Evolutionary conservation across 1,139 yeast genomes (phyloP).

Genomic region (Blastobotrys raffinosifermentans): DNA sequence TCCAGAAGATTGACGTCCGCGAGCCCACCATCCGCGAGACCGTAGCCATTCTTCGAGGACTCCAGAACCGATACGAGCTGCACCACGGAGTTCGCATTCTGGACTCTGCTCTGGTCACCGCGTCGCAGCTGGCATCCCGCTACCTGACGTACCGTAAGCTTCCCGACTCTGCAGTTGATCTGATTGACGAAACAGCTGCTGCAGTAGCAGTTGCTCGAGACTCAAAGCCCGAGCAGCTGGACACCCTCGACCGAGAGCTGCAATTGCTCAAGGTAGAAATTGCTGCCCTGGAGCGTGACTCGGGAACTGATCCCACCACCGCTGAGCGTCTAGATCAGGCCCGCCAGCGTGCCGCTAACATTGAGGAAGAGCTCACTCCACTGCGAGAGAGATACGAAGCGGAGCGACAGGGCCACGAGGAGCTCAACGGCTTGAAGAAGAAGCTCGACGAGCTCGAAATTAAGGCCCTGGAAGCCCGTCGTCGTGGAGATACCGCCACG

Average conservation of each 20-base stretch:
- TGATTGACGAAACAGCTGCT: slow-evolving; percentile 95
- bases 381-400: slow-evolving; percentile 77
- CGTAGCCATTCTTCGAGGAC: slow-evolving; percentile 91
- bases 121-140: slow-evolving; percentile 92
- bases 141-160: slow-evolving; percentile 91
- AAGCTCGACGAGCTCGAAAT: slow-evolving; percentile 86
- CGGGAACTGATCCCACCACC: slow-evolving; percentile 79
- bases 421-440: slow-evolving; percentile 80
- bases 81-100: slow-evolving; percentile 97
- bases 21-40: slow-evolving; percentile 93
- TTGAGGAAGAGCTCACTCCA: slow-evolving; percentile 83
- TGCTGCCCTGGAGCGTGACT: slow-evolving; percentile 94
- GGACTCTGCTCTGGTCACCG: slow-evolving; percentile 90
- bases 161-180: slow-evolving; percentile 97
- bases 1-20: slow-evolving; percentile 92
- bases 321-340: slow-evolving; percentile 82
- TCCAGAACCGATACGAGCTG: slow-evolving; percentile 92
- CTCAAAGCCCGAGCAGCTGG: slow-evolving; percentile 95
- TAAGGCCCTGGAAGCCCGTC: slow-evolving; percentile 93
- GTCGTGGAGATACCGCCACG: slow-evolving; percentile 89
- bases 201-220: slow-evolving; percentile 98
- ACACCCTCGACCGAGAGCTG: slow-evolving; percentile 84
- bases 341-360: slow-evolving; percentile 67
- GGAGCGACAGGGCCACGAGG: slow-evolving; percentile 90
- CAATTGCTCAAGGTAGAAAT: slow-evolving; percentile 92